Evolutionary conservation across 2,329 filamentous ascomycete genomes (phyloP), one percentile per base, ranked within the genome.

Genomic region (Aspergillus luchuensis): DNA sequence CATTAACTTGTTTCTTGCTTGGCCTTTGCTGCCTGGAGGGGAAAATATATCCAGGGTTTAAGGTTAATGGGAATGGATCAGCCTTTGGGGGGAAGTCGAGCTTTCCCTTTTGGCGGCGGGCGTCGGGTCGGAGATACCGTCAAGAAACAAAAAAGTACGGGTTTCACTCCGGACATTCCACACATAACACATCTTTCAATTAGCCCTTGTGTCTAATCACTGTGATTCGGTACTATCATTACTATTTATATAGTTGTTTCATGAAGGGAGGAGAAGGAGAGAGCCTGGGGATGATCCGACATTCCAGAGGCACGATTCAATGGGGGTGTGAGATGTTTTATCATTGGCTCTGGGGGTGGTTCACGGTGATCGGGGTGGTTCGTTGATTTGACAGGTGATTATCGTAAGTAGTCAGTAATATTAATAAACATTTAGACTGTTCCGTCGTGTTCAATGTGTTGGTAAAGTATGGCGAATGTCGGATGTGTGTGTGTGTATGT

Each of bases 51-150:
- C 41, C 41, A 45, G 41, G 41, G 41, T 45, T 45, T 45, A 45
- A 45, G 41, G 41, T 45, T 45, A 45, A 45, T 45, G 41, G 41
- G 41, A 45, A 45, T 45, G 41, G 41, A 45, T 45, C 41, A 45
- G 19, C 41, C 33, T 45, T 45, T 10, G 17, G 39, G 23, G 25
- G 25, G 7, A 5, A 45, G 19, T 23, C 19, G 41, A 45, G 41
- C 41, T 45, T 19, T 36, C 11, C 33, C 33, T 36, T 36, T 21
- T 45, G 41, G 41, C 41, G 41, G 41, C 21, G 41, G 19, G 41
- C 21, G 41, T 21, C 41, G 41, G 41, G 41, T 45, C 41, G 41
- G 41, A 45, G 19, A 23, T 45, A 45, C 41, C 41, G 41, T 45
- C 41, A 45, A 45, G 41, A 45, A 45, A 45, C 10, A 45, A 19